These are phyloP conservation scores for Cetraspora pellucida DNA, from an alignment of 192 early-diverging fungal genomes.

Conservation along the genomic window DNA sequence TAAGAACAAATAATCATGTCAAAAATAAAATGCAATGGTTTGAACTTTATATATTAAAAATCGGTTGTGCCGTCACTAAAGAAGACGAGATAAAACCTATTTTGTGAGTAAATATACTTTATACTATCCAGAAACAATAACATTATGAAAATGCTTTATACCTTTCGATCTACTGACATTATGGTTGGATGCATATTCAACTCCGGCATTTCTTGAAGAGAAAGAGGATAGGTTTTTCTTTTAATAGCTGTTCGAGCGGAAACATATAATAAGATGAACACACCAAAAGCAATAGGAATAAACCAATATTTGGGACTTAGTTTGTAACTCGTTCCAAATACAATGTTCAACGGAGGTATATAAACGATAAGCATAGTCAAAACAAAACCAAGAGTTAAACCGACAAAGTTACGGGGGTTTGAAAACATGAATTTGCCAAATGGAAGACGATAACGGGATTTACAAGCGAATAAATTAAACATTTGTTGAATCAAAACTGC, in stretches of 20 bases:
- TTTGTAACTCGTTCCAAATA: constrained; percentile 74
- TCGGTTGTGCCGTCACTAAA: too few species aligned
- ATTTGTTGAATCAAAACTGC: constrained; percentile 85
- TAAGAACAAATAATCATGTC: too few species aligned
- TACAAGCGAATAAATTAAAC: constrained; percentile 95
- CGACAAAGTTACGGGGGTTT: constrained; percentile 73
- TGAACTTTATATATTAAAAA: too few species aligned
- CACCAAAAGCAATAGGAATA: constrained; percentile 83
- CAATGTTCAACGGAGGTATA: constrained; percentile 73
- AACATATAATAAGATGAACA: constrained; percentile 75
- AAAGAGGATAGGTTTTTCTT: constrained; percentile 63
- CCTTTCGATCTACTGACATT: constrained; percentile 27
- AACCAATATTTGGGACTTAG: constrained; percentile 79
- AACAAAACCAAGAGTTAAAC: constrained; percentile 65
- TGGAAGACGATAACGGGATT: constrained; percentile 75
- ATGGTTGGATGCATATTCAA: constrained; percentile 61
- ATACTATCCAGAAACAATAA: too few species aligned
- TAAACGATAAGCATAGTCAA: constrained; percentile 83
- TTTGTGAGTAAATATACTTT: too few species aligned
- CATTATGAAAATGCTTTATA: background rate
- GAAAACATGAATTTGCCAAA: constrained; percentile 82
- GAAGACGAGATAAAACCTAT: too few species aligned
- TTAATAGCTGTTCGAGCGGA: constrained; percentile 65
- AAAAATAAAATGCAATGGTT: too few species aligned
- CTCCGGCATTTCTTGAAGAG: constrained; percentile 75